phyloP scores from a whole-genome alignment of 1,284 basidiomycete genomes.

The Ganoderma leucocontextum region DNA sequence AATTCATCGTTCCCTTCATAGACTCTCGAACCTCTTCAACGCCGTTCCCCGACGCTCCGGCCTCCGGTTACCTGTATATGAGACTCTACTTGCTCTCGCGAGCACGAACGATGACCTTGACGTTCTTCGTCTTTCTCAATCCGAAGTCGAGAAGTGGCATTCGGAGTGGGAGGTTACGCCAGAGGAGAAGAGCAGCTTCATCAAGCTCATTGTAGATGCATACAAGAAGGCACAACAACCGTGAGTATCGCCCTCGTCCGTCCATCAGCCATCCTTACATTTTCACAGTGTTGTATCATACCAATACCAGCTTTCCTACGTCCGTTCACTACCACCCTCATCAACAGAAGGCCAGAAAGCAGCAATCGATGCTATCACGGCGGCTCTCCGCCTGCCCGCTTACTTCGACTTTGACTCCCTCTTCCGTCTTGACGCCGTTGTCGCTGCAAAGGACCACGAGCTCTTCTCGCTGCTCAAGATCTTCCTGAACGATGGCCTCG shows the following conservation, averaged over 20 bases:
- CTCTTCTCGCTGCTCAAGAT: conserved; percentile 76
- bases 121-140: conserved; percentile 67
- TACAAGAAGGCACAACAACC: conserved; percentile 65
- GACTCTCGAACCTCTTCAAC: conserved; percentile 91
- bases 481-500: conserved; percentile 73
- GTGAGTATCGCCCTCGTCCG: conserved; percentile 49
- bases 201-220: conserved; percentile 71
- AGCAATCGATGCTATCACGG: conserved; percentile 69
- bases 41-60: conserved; percentile 75
- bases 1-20: conserved; percentile 41
- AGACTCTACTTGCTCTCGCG: conserved; percentile 72
- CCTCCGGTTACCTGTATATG: conserved; percentile 73
- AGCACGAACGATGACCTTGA: conserved; percentile 75
- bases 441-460: conserved; percentile 73
- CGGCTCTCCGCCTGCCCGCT: conserved; percentile 74
- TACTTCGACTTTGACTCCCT: conserved; percentile 87
- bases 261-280: neutral
- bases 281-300: conserved; percentile 63
- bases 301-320: conserved; percentile 68
- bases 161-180: conserved; percentile 78
- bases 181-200: conserved; percentile 75
- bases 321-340: conserved; percentile 64
- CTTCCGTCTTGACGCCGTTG: conserved; percentile 77
- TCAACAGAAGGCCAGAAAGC: conserved; percentile 59
- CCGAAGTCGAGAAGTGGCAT: conserved; percentile 78